phyloP scores from a whole-genome alignment of 441 rosid genomes.

The Jatropha podagrica region DNA sequence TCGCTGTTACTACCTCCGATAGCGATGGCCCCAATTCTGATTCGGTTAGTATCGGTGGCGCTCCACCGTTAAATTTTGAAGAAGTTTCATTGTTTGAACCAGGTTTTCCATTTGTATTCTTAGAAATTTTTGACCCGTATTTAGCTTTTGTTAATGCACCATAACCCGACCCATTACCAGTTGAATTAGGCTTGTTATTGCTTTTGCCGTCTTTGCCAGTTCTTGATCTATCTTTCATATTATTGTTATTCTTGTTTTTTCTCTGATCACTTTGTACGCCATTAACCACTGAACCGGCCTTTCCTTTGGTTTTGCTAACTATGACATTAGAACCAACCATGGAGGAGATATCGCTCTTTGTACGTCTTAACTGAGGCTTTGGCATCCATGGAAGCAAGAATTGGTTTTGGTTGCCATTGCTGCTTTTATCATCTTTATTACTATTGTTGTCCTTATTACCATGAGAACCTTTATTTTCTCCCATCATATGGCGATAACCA shows the following conservation, averaged over 20 bases:
- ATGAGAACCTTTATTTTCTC: conserved; percentile 41
- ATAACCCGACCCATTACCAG: conserved; percentile 1
- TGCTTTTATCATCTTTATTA: neutral
- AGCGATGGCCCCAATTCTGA: conserved; percentile 85
- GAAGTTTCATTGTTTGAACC: neutral
- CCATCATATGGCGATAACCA: conserved; percentile 62
- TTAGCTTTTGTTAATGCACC: conserved; percentile 15
- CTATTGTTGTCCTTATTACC: neutral
- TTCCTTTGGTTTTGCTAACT: neutral
- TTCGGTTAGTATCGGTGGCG: conserved; percentile 38
- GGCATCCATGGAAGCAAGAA: conserved; percentile 18
- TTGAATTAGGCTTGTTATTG: conserved; percentile 8
- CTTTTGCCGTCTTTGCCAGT: neutral
- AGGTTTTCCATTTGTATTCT: neutral
- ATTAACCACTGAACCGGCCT: conserved; percentile 27
- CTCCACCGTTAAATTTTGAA: neutral
- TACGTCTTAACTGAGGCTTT: conserved; percentile 58
- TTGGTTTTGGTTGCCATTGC: conserved; percentile 10
- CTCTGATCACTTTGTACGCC: conserved; percentile 13
- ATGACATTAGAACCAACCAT: conserved; percentile 35
- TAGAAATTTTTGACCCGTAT: conserved; percentile 13
- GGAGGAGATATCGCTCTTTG: conserved; percentile 74
- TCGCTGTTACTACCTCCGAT: conserved; percentile 71
- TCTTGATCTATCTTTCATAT: conserved; percentile 6
- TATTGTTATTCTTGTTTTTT: neutral